Evolutionary conservation across 225 moss, liverwort and hornwort genomes (phyloP).

Genomic region (Takakia lepidozioides): DNA sequence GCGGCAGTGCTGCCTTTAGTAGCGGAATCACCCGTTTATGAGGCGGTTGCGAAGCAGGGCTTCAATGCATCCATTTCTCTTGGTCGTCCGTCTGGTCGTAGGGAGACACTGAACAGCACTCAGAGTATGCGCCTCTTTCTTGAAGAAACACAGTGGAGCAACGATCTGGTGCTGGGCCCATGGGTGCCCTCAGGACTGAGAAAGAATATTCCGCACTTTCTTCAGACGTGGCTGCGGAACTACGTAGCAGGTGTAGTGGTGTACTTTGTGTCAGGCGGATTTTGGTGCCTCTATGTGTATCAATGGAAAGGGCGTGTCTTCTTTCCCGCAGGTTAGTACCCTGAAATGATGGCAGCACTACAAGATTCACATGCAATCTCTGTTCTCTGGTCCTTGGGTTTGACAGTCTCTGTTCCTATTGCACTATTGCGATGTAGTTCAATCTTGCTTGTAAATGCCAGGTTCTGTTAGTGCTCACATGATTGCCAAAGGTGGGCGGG

Average conservation of each 20-base stretch:
- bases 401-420: no score
- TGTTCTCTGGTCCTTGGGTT: no score
- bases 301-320: conserved; percentile 35
- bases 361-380: no score
- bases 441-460: no score
- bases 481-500: not conserved
- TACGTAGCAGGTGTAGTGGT: conserved; percentile 45
- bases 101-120: no score
- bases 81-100: no score
- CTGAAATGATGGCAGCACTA: no score
- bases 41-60: no score
- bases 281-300: conserved; percentile 61
- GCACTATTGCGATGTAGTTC: no score
- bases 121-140: conserved; percentile 44
- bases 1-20: no score
- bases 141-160: conserved; percentile 44
- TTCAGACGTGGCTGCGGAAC: conserved; percentile 54
- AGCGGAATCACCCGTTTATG: no score
- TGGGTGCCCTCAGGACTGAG: conserved; percentile 24
- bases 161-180: conserved; percentile 30
- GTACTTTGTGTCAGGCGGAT: conserved; percentile 47
- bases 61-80: no score
- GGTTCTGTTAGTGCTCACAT: not conserved
- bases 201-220: conserved; percentile 29
- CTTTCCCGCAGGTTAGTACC: conserved; percentile 53